phyloP scores from a whole-genome alignment of 2,329 filamentous ascomycete genomes.

The Grosmannia serpens region DNA sequence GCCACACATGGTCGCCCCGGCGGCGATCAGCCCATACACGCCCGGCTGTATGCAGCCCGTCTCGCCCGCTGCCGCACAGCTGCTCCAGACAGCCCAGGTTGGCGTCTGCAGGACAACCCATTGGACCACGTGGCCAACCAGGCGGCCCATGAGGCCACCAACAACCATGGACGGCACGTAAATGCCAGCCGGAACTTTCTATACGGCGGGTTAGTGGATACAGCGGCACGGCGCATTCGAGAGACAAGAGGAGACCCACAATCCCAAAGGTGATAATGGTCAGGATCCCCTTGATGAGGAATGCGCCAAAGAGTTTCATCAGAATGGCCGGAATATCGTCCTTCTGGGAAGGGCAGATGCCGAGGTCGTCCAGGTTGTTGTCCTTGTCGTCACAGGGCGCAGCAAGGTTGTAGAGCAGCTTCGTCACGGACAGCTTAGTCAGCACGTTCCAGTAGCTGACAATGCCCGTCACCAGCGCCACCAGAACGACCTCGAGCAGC shows the following conservation, averaged over 20 bases:
- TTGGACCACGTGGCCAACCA: conserved; percentile 77
- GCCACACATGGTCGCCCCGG: conserved; percentile 95
- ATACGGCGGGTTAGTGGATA: too few relatives aligned
- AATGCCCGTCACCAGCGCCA: conserved; percentile 73
- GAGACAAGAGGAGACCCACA: conserved; percentile 28
- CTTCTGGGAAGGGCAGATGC: conserved; percentile 61
- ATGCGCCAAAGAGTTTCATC: conserved; percentile 59
- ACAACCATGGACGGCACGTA: conserved; percentile 99
- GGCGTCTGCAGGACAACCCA: conserved; percentile 67
- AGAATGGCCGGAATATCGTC: conserved; percentile 74
- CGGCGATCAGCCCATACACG: conserved; percentile 91
- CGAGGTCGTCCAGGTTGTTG: conserved; percentile 49
- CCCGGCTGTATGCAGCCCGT: conserved; percentile 87
- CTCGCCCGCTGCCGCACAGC: conserved; percentile 58
- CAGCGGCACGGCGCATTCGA: too few relatives aligned
- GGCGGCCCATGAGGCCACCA: conserved; percentile 79
- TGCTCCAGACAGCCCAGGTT: conserved; percentile 59
- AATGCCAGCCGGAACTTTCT: conserved; percentile 90
- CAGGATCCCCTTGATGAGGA: conserved; percentile 79
- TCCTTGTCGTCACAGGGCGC: conserved; percentile 71
- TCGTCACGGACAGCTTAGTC: conserved; percentile 80
- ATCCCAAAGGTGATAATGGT: conserved; percentile 91
- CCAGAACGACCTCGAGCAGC: conserved; percentile 75
- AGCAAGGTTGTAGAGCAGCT: conserved; percentile 80
- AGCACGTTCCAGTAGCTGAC: conserved; percentile 89